Percentiles rank a stretch among this genome's conserved stretches.
These are phyloP conservation scores for Periconia macrospinosa DNA, from an alignment of 2,329 filamentous ascomycete genomes.

Conservation along the genomic window DNA sequence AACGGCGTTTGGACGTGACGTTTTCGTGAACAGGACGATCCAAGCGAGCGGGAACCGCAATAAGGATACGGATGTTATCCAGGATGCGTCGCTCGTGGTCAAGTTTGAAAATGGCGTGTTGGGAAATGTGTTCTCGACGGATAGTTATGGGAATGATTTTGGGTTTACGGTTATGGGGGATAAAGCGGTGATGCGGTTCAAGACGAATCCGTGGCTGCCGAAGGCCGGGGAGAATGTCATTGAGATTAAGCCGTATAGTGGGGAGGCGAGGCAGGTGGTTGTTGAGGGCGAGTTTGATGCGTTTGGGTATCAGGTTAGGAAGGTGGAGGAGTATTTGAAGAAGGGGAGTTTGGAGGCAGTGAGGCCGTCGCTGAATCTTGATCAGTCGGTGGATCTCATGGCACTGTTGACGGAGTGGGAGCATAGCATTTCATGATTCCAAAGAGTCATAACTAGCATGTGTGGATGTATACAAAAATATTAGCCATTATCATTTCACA, in stretches of 20 bases:
- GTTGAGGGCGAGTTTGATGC: not conserved
- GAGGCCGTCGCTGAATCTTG: not conserved
- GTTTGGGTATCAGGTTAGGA: not conserved
- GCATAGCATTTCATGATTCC: not conserved
- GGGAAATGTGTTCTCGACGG: not conserved
- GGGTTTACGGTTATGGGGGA: not conserved
- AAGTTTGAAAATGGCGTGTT: not conserved
- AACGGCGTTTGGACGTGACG: not conserved
- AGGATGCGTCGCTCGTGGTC: not conserved
- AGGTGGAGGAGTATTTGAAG: not conserved
- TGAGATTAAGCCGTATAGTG: not conserved
- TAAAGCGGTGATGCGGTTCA: not conserved
- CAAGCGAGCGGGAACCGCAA: not conserved
- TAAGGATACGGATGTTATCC: not conserved
- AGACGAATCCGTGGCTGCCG: not conserved
- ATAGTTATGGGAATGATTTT: not conserved
- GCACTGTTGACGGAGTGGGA: not conserved
- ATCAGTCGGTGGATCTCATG: not conserved
- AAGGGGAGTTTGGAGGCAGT: not conserved
- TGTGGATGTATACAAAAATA: too few relatives aligned
- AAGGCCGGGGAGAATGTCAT: not conserved
- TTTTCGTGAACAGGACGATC: not conserved
- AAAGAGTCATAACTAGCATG: not conserved
- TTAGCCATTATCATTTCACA: too few relatives aligned
- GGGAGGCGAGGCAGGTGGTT: not conserved